Percentiles rank a stretch among this genome's conserved stretches.
Evolutionary conservation across 225 moss, liverwort and hornwort species (phyloP).

Genomic region (Lunularia cruciata): DNA sequence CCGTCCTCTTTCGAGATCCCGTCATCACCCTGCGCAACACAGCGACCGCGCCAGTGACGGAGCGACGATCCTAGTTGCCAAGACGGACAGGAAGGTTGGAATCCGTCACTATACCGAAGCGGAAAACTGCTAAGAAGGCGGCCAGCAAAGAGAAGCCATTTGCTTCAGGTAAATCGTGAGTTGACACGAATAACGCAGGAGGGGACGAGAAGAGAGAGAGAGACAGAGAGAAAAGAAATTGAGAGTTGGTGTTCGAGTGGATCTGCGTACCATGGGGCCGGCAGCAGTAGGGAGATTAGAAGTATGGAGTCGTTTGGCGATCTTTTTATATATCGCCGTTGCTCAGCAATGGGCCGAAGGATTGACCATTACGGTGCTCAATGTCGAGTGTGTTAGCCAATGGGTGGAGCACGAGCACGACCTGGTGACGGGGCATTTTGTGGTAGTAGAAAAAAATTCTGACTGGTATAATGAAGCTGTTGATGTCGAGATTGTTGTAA

Average conservation of each 20-base stretch:
- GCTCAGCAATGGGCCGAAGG: slow-evolving; percentile 42
- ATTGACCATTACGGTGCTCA: slow-evolving; percentile 51
- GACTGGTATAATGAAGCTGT: slow-evolving; percentile 52
- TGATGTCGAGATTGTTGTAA: slow-evolving; percentile 77
- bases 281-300: background rate
- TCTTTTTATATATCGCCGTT: slow-evolving; percentile 26
- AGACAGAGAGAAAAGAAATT: background rate
- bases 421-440: slow-evolving; percentile 67
- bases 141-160: no score
- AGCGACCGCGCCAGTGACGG: no score
- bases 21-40: no score
- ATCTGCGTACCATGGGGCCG: background rate
- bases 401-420: slow-evolving; percentile 61
- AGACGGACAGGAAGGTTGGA: no score
- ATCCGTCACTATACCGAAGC: no score
- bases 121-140: no score
- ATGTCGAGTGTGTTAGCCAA: slow-evolving; percentile 69
- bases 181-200: background rate
- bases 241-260: background rate
- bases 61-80: no score
- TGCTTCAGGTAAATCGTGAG: no score
- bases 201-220: background rate
- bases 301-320: background rate
- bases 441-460: slow-evolving; percentile 62
- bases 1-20: no score